Evolutionary conservation across 306 rosid species (phyloP), one percentile per base, ranked within the genome.

Genomic region (Cyamopsis tetragonoloba): DNA sequence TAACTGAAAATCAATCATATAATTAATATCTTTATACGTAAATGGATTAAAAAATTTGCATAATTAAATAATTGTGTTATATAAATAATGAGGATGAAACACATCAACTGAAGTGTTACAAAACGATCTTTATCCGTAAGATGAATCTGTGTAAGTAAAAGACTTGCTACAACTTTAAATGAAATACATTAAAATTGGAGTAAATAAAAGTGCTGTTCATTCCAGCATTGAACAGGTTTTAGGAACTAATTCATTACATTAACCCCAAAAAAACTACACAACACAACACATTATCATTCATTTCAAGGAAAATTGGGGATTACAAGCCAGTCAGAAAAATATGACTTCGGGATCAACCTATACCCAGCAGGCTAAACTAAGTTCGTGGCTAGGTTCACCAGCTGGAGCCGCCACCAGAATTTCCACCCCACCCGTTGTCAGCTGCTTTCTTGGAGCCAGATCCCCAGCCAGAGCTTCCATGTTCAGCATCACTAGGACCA

Each of bases 401-500:
- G 13, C n/a, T n/a, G n/a, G 17, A 7, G 18, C 66, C 20, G 0
- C 88, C 62, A 0, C 79, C 72, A 15, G 75, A 56, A 12, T 71
- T 68, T 12, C 77, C 83, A 26, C 64, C 64, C 68, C 88, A 86
- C 31, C 91, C 88, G 64, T 71, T 75, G 3, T 77, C 85, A 39
- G 76, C n/a, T 20, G 81, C 39, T 49, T 30, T 84, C 60, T 77
- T 79, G 2, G 79, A 10, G 22, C 77, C 48, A 42, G 47, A 20
- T 46, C 81, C 87, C 95, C 89, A 81, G 42, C 86, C 84, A 0
- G 89, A 72, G 65, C 70, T 53, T 67, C 81, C 79, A 24, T 56
- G 58, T 5, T 77, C 80, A 22, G 48, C 57, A 1, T 76, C 85
- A 37, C 56, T 48, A 44, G 77, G 70, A 65, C 81, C 74, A 1